Percentiles rank a stretch among this genome's conserved stretches.
Conservation (phyloP, 2,329 filamentous ascomycete genomes). For the Xylariales sp. region DNA sequence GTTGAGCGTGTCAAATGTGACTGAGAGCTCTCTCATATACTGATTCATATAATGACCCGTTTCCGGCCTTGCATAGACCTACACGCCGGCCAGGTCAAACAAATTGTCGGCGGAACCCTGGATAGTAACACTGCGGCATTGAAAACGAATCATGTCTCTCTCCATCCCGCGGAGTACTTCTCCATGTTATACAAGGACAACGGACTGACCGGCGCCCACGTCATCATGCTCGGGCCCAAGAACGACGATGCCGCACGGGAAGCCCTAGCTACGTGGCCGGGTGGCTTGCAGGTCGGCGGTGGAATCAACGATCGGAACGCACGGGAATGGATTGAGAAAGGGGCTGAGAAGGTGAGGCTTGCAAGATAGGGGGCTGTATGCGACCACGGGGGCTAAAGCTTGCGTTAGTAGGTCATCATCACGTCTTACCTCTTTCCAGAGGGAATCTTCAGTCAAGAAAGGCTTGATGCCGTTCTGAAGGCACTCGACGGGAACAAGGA, state of each 20-base stretch:
- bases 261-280: constrained; percentile 73
- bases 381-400: not conserved
- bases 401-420: constrained; percentile 74
- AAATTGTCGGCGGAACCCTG: constrained; percentile 94
- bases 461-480: constrained; percentile 68
- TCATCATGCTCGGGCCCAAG: constrained; percentile 91
- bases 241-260: constrained; percentile 77
- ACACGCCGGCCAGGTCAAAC: constrained; percentile 95
- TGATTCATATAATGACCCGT: constrained; percentile 77
- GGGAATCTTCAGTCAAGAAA: constrained; percentile 72
- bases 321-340: constrained; percentile 75
- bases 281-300: constrained; percentile 83
- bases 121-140: constrained; percentile 61
- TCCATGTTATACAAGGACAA: constrained; percentile 75
- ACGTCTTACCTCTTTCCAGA: constrained; percentile 91
- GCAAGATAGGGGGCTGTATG: constrained; percentile 1
- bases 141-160: constrained; percentile 89
- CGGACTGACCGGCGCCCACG: constrained; percentile 73
- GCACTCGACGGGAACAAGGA: constrained; percentile 68
- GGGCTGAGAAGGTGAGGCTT: constrained; percentile 76
- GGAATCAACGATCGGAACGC: constrained; percentile 87
- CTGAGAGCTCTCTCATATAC: no score
- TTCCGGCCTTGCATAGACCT: constrained; percentile 97
- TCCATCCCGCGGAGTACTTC: constrained; percentile 76
- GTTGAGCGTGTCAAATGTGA: no score